Conservation (phyloP, 78 protist genomes). For the Salpingoeca rosetta region DNA sequence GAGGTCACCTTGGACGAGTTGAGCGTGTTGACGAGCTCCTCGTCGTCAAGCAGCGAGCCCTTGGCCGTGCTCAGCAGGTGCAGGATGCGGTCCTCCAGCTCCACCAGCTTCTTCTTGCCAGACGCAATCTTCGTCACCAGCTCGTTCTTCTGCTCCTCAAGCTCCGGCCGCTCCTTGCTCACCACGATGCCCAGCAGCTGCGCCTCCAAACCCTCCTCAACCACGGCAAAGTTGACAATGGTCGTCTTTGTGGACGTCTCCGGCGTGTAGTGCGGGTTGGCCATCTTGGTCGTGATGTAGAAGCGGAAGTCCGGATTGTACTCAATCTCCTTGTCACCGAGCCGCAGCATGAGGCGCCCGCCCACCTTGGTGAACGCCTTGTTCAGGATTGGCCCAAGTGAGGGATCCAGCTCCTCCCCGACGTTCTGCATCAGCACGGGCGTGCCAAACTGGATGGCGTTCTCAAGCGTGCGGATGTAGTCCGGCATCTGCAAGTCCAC, state of each 20-base stretch:
- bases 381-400: conserved; percentile 65
- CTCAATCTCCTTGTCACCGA: conserved; percentile 73
- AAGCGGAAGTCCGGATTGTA: conserved; percentile 66
- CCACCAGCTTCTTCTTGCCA: conserved; percentile 38
- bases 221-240: conserved; percentile 83
- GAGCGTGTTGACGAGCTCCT: conserved; percentile 43
- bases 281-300: conserved; percentile 70
- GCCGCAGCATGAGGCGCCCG: conserved; percentile 15
- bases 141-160: conserved; percentile 66
- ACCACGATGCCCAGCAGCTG: conserved; percentile 82
- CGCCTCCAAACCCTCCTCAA: conserved; percentile 74
- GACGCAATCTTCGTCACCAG: conserved; percentile 54
- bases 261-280: conserved; percentile 79
- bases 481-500: conserved; percentile 23
- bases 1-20: conserved; percentile 52
- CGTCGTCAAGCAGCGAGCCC: conserved; percentile 69
- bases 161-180: conserved; percentile 63
- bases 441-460: conserved; percentile 62
- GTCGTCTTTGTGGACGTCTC: conserved; percentile 69
- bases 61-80: conserved; percentile 36
- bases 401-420: conserved; percentile 56
- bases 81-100: conserved; percentile 77
- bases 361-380: conserved; percentile 45
- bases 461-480: conserved; percentile 51
- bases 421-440: conserved; percentile 74